Conservation (phyloP, 2,329 filamentous ascomycete species). For the Ophiocordyceps camponoti-rufipedis region DNA sequence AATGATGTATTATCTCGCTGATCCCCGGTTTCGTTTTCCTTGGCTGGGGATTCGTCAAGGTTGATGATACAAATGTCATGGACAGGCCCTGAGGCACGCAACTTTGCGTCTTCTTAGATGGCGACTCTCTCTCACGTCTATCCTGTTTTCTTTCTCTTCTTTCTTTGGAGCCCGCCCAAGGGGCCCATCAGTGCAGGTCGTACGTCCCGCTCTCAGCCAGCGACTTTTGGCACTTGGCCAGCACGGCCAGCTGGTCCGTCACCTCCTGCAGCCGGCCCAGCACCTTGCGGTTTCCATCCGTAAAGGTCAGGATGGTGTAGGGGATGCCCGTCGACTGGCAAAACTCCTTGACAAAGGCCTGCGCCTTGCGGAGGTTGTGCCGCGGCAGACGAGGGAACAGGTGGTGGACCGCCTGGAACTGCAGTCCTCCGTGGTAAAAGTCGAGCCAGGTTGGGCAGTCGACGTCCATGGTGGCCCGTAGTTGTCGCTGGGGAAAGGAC, state of each 20-base stretch:
- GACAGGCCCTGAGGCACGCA: no score
- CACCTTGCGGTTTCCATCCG: slow-evolving; percentile 67
- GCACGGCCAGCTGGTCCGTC: slow-evolving; percentile 57
- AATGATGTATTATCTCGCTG: no score
- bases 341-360: slow-evolving; percentile 62
- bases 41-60: no score
- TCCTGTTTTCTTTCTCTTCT: background rate
- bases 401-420: slow-evolving; percentile 82
- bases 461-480: slow-evolving; percentile 86
- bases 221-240: slow-evolving; percentile 48
- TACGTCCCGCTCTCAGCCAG: slow-evolving; percentile 1
- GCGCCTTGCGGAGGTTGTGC: slow-evolving; percentile 62
- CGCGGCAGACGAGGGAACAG: slow-evolving; percentile 68
- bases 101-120: background rate
- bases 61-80: no score
- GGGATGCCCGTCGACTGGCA: slow-evolving; percentile 68
- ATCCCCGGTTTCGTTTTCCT: no score
- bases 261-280: slow-evolving; percentile 62
- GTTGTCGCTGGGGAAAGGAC: slow-evolving; percentile 78
- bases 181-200: background rate
- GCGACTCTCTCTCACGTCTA: background rate
- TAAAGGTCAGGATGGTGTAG: slow-evolving; percentile 73
- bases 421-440: slow-evolving; percentile 74
- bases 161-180: no score
- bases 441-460: slow-evolving; percentile 79